phyloP scores from a whole-genome alignment of 1,284 basidiomycete genomes.

The Takashimella koratensis region DNA sequence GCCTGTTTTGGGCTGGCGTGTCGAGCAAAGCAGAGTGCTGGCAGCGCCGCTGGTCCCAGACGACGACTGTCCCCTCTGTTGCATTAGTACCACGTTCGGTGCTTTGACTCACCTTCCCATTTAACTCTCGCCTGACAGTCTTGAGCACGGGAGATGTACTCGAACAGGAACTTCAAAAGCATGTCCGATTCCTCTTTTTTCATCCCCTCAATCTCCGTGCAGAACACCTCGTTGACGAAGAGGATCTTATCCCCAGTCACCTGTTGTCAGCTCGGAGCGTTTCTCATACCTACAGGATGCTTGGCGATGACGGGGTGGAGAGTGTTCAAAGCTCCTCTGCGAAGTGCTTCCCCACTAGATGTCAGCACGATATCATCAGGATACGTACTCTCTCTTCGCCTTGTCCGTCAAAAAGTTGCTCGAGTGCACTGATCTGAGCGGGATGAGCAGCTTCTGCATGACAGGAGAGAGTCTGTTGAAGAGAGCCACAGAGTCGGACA shows the following conservation, averaged over 20 bases:
- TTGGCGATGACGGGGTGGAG: slow-evolving; percentile 48
- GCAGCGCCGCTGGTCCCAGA: slow-evolving; percentile 55
- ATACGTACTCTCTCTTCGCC: slow-evolving; percentile 55
- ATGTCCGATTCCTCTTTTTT: slow-evolving; percentile 65
- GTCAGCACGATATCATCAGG: no score
- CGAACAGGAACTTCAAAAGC: slow-evolving; percentile 58
- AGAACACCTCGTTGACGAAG: slow-evolving; percentile 56
- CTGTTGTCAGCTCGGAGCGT: no score
- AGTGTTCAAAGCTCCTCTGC: slow-evolving; percentile 66
- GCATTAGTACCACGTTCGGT: no score
- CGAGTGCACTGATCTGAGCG: slow-evolving; percentile 7
- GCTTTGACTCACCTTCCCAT: no score
- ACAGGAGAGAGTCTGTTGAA: no score
- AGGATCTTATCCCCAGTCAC: slow-evolving; percentile 45
- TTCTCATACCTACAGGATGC: no score
- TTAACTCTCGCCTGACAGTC: slow-evolving; percentile 54
- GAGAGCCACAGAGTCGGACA: no score
- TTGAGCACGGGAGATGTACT: slow-evolving; percentile 54
- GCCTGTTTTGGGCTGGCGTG: no score
- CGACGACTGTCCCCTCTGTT: no score
- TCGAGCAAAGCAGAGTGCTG: no score
- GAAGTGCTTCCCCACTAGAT: slow-evolving; percentile 57
- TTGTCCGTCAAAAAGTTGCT: slow-evolving; percentile 46
- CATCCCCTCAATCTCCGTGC: slow-evolving; percentile 62
- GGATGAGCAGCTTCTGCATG: no score